phyloP scores from a whole-genome alignment of 2,329 filamentous ascomycete species.

The Fusarium xylarioides region DNA sequence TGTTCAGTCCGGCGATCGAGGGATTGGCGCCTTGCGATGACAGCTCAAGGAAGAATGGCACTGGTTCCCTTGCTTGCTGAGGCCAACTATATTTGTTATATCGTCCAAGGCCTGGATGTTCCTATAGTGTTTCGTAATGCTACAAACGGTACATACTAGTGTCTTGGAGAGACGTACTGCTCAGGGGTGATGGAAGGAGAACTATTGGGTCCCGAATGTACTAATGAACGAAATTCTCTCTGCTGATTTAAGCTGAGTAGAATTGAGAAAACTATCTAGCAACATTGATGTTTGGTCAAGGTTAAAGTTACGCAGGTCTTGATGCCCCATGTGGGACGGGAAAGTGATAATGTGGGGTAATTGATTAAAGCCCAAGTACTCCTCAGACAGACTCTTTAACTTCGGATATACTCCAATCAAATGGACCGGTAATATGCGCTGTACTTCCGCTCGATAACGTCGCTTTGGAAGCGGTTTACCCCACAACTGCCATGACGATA shows the following conservation, averaged over 20 bases:
- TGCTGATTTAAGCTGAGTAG: too few relatives aligned
- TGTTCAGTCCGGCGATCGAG: too few relatives aligned
- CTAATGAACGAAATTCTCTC: too few relatives aligned
- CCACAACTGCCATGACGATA: conserved; percentile 4
- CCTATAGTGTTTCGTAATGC: accelerated
- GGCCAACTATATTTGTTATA: too few relatives aligned
- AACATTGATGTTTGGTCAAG: neutral
- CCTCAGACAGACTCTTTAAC: neutral
- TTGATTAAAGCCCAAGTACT: neutral
- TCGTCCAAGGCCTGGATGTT: neutral
- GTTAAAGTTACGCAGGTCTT: neutral
- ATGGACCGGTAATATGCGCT: accelerated
- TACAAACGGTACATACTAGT: accelerated
- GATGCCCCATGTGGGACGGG: neutral
- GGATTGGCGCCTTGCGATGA: neutral
- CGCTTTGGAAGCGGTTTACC: neutral
- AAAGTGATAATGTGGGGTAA: neutral
- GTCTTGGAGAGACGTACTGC: neutral
- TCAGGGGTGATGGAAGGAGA: neutral
- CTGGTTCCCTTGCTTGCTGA: neutral
- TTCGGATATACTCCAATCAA: neutral
- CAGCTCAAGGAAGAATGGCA: neutral
- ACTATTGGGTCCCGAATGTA: accelerated
- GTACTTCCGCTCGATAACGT: neutral
- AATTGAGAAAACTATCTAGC: neutral